Evolutionary conservation across 164 flowering plant species (phyloP).

Genomic region (Euptelea pleiosperma): DNA sequence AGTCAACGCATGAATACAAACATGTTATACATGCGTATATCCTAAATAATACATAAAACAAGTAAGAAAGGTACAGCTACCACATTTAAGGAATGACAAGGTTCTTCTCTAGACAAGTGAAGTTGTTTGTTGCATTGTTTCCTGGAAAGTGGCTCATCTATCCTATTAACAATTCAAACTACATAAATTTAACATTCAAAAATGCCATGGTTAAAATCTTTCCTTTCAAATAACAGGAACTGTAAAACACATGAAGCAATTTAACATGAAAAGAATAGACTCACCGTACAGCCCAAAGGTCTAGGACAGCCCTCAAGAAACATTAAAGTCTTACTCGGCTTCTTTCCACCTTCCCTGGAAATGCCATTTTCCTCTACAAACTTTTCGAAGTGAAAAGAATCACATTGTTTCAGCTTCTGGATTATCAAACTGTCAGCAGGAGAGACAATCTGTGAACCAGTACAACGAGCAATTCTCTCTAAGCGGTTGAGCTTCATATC

Average conservation of each 20-base stretch:
- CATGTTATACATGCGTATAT: no score
- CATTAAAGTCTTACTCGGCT: slow-evolving; percentile 74
- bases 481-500: slow-evolving; percentile 96
- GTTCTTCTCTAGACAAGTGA: no score
- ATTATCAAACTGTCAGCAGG: slow-evolving; percentile 42
- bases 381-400: slow-evolving; percentile 65
- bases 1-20: no score
- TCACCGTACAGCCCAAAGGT: slow-evolving; percentile 84
- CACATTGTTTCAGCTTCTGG: slow-evolving; percentile 72
- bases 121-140: no score
- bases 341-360: slow-evolving; percentile 61
- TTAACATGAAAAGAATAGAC: slow-evolving; percentile 23
- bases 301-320: slow-evolving; percentile 87
- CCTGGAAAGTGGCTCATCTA: no score
- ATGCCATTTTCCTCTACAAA: slow-evolving; percentile 64
- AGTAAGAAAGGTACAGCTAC: no score
- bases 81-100: no score
- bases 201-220: not conserved
- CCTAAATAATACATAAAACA: no score
- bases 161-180: no score
- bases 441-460: slow-evolving; percentile 67
- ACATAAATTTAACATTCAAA: not conserved
- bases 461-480: slow-evolving; percentile 78
- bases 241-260: not conserved
- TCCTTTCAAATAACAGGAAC: not conserved